Base-by-base conservation (phyloP, 2,329 filamentous ascomycete genomes). In the Aureobasidium sp. region DNA sequence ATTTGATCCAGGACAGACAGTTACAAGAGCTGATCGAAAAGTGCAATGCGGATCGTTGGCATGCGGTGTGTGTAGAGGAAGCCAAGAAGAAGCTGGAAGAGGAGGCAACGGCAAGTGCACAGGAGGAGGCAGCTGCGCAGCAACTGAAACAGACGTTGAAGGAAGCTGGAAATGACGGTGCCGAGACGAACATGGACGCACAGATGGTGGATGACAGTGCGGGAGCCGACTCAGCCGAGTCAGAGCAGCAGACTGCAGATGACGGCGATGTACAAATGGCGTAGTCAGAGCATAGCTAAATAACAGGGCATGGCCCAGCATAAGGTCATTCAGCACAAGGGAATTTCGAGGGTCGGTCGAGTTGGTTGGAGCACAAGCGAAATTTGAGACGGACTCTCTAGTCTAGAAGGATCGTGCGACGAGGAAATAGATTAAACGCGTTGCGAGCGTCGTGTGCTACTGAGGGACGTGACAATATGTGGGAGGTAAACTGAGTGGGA, bases 31-130 rank as follows among this genome's bases (percentile, higher is more conserved):
- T 85, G 70, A 79, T 94, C 23, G 83, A 88, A 62, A 86, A 86
- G 72, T 81, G 85, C 63, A 81, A 86, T 41, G 80, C 96, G 12
- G 84, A 85, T 7, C 81, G 87, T 62, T 96, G 92, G 89, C 81
- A 82, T 63, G 71, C 73, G 37, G 76, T 75, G 13, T 74, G 75
- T 34, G 63, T 76, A 10, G 69, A 71, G 7, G 68, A 72, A 59
- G 77, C 76, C 2, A 74, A 74, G 61, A 66, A 69, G 56, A 73
- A 74, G 17, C 73, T 73, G 32, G 72, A 74, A 60, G 68, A 68
- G 7, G 72, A 75, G 26, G 55, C 44, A 20, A 27, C 36, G 15
- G 53, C 46, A 9, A 47, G 46, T 17, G 47, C 48, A 32, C 32
- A 56, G 23, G 52, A 62, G 26, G 62, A 60, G 17, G 37, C 36